Evolutionary conservation across 2,329 filamentous ascomycete genomes (phyloP), one percentile per base, ranked within the genome.

Genomic region (Diaporthe sp.): DNA sequence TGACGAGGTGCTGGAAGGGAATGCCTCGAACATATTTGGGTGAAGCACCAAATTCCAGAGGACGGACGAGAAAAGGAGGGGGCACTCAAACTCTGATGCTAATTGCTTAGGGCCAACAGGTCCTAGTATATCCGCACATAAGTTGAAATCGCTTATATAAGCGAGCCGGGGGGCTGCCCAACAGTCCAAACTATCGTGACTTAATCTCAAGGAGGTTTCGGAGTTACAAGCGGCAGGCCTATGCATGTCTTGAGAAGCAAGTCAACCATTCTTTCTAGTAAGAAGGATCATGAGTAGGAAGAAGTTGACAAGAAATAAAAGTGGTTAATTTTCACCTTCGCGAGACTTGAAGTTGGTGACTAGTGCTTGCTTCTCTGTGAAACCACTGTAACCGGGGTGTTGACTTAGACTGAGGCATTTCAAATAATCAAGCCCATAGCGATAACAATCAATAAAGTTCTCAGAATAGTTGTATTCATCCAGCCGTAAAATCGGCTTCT

Each of bases 81-180:
- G 55, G 55, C 10, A 22, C 10, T n/a, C 55, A n/a, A 13, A 25
- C 4, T 38, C 55, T 58, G 33, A 13, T n/a, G 30, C 10, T 58
- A n/a, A 15, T n/a, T 58, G 30, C 55, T 58, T 58, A n/a, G 55
- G 33, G 19, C 55, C 55, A 58, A 38, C 55, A 58, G 55, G 33
- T 38, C 33, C 3, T 15, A 12, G 55, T 35, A 38, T 8, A 22
- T 38, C 22, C 30, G 10, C 38, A 8, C n/a, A 35, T 58, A 58
- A n/a, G 13, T 25, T n/a, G 0, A 13, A 25, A 58, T 9, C n/a
- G 55, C 55, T 58, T 58, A 58, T 58, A 38, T 58, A 58, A 58
- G 30, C 55, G 19, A n/a, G 12, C 33, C 38, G 15, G 7, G 8
- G 19, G 52, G 15, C 30, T 57, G 54, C 19, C 19, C 19, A 38